A percentile compares a stretch with the other conserved stretches of the same genome.
These are phyloP conservation scores for Neostapfia colusana DNA, from an alignment of 176 grass and related monocot species.

Conservation along the genomic window DNA sequence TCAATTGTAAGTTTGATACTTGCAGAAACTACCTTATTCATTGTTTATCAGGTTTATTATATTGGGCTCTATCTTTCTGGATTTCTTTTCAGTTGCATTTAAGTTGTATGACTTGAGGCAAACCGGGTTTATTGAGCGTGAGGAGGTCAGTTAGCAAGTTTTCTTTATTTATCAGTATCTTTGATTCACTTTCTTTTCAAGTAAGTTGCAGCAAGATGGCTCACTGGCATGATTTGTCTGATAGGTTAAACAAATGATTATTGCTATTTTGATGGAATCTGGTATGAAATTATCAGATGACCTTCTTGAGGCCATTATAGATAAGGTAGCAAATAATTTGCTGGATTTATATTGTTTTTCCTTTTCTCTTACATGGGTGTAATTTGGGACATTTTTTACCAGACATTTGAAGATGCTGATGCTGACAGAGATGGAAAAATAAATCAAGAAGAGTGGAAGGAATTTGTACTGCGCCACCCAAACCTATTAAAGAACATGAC, in stretches of 20 bases:
- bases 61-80: neutral
- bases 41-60: constrained; percentile 5
- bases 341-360: neutral
- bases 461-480: constrained; percentile 62
- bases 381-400: neutral
- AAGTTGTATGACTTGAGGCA: constrained; percentile 84
- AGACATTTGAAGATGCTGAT: constrained; percentile 93
- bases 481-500: constrained; percentile 91
- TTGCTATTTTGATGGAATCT: constrained; percentile 79
- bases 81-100: constrained; percentile 76
- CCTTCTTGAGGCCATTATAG: constrained; percentile 66
- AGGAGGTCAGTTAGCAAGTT: constrained; percentile 54
- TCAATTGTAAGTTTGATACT: constrained; percentile 56
- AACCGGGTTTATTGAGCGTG: constrained; percentile 80
- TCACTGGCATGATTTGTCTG: constrained; percentile 26
- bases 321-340: constrained; percentile 53
- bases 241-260: constrained; percentile 91
- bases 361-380: neutral
- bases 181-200: constrained; percentile 20
- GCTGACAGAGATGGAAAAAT: constrained; percentile 75
- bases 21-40: neutral
- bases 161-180: constrained; percentile 5
- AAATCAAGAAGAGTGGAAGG: constrained; percentile 75
- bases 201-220: neutral
- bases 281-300: constrained; percentile 58